A percentile compares a stretch with the other conserved stretches of the same genome.
Conservation (phyloP, 345 rosid genomes). For the Lepidium didymum region DNA sequence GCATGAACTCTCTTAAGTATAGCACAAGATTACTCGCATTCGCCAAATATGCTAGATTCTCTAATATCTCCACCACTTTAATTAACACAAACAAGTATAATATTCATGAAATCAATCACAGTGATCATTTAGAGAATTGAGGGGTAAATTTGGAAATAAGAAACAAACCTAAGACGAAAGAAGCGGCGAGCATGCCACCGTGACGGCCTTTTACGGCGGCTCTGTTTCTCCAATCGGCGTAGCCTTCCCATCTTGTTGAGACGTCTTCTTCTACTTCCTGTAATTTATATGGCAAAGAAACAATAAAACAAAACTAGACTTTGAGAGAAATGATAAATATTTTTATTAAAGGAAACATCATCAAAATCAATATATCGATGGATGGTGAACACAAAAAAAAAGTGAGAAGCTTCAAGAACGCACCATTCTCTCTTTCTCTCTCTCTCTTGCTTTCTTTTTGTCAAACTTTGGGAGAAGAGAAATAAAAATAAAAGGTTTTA, state of each 20-base stretch:
- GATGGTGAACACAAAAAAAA: not conserved
- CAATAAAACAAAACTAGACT: not conserved
- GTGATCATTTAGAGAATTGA: constrained; percentile 2
- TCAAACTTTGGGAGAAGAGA: constrained; percentile 25
- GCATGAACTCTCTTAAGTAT: constrained; percentile 54
- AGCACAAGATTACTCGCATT: constrained; percentile 80
- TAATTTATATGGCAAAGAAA: too few relatives aligned
- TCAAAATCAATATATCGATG: constrained; percentile 2
- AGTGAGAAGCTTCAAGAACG: constrained; percentile 33
- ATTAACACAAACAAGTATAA: not conserved
- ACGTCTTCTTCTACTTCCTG: constrained; percentile 47
- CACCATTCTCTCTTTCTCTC: constrained; percentile 47
- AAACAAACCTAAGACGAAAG: constrained; percentile 51
- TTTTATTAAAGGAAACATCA: constrained; percentile 9
- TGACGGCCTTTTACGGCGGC: constrained; percentile 56
- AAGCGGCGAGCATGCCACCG: constrained; percentile 75
- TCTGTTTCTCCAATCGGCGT: constrained; percentile 64
- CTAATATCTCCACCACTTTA: constrained; percentile 75
- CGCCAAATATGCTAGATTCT: constrained; percentile 77
- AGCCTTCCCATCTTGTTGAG: constrained; percentile 60
- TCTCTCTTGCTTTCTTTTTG: constrained; percentile 20
- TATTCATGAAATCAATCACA: constrained; percentile 10
- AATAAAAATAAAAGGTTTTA: not conserved
- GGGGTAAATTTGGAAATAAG: constrained; percentile 2
- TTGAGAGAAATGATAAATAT: constrained; percentile 8